These are phyloP conservation scores for Monilinia vaccinii-corymbosi DNA, from an alignment of 2,329 filamentous ascomycete species.

Conservation along the genomic window DNA sequence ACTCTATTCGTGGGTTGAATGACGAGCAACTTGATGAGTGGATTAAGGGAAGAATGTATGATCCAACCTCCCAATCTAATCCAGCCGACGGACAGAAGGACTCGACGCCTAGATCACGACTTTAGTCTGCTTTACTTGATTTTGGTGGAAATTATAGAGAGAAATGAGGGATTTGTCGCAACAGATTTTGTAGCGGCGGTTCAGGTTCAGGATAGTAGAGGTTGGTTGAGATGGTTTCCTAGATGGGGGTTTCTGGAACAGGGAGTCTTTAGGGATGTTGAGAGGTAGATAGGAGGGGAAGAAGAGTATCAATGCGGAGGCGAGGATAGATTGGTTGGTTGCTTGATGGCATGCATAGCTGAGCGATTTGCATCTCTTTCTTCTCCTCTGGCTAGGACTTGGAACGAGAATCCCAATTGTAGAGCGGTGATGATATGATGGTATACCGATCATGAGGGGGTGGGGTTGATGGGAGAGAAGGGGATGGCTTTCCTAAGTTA, in stretches of 20 bases:
- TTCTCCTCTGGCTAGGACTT: neutral
- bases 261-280: neutral
- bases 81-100: neutral
- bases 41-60: slow-evolving; percentile 71
- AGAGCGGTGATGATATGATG: too few species aligned
- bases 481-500: neutral
- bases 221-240: slow-evolving; percentile 4
- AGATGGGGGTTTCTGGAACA: slow-evolving; percentile 1
- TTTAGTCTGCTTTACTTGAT: neutral
- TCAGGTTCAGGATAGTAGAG: neutral
- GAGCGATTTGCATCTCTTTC: neutral
- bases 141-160: neutral
- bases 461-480: neutral
- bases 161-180: slow-evolving; percentile 1
- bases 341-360: neutral
- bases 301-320: neutral
- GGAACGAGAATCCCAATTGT: neutral
- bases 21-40: slow-evolving; percentile 46
- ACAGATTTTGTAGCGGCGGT: neutral
- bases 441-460: neutral
- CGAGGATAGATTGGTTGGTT: neutral
- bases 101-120: slow-evolving; percentile 1
- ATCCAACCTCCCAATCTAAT: slow-evolving; percentile 35
- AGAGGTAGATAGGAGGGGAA: neutral
- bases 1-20: slow-evolving; percentile 46